Evolutionary conservation across 2,329 filamentous ascomycete genomes (phyloP).

Genomic region (Colletotrichum godetiae): DNA sequence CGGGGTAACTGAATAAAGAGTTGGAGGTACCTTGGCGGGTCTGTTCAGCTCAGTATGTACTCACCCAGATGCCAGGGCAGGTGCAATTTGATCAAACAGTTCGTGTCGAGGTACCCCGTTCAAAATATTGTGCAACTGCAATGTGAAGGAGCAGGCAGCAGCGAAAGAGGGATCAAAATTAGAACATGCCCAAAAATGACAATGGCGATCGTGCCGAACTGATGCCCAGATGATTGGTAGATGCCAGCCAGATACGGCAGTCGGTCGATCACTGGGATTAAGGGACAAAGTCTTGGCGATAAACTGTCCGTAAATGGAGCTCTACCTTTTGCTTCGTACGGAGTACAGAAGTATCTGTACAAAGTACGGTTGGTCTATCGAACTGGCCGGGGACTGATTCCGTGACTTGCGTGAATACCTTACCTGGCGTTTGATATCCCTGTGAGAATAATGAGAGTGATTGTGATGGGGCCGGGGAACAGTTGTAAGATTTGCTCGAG

Average conservation of each 20-base stretch:
- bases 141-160: slow-evolving; percentile 11
- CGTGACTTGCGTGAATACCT: no score
- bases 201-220: background rate
- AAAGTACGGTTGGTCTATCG: no score
- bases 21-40: background rate
- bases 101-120: background rate
- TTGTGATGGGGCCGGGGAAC: background rate
- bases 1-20: slow-evolving; percentile 27
- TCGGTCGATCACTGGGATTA: slow-evolving; percentile 24
- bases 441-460: no score
- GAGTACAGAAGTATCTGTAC: background rate
- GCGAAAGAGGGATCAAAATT: background rate
- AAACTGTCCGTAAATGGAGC: background rate
- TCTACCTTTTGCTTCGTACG: background rate
- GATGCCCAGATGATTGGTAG: slow-evolving; percentile 2
- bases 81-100: background rate
- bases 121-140: background rate
- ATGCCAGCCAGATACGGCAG: slow-evolving; percentile 17
- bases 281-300: slow-evolving; percentile 21
- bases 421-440: no score
- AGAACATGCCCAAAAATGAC: background rate
- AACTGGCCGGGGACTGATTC: no score
- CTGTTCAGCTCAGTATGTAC: background rate
- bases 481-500: background rate
- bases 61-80: background rate